Base-by-base conservation (phyloP, 2,329 filamentous ascomycete species). In the Fusarium sp. region DNA sequence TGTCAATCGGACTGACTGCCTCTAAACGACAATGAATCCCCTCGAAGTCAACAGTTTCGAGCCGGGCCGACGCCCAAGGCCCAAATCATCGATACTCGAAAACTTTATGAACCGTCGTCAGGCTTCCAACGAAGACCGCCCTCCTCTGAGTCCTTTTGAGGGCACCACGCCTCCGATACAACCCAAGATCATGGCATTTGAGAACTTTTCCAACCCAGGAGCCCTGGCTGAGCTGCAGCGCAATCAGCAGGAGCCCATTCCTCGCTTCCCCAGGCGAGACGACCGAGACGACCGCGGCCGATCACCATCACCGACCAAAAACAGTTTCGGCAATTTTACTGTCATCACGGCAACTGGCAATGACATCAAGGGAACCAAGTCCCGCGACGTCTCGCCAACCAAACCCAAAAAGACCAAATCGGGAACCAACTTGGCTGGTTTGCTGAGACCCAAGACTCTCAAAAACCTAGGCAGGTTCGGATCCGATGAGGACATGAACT, bases 391-490 rank as follows among this genome's bases (percentile, higher is more conserved):
- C 27, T 88, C 89, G 45, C 87, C 88, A 13, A 87, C 87, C 67
- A 93, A 93, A 79, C 90, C 91, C 29, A 93, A 92, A 80, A 97
- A 96, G 85, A 90, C 90, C 41, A 97, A 96, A 82, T 97, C 95
- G 0, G 89, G 93, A 5, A 93, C 93, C 35, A 97, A 95, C 80
- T 87, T 98, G n/a, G 91, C 91, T 1, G 91, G 89, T 6, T 88
- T 98, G 64, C 88, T 98, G 61, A 92, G 93, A 66, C 91, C 92
- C 68, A 95, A 93, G 81, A 95, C 94, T 11, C 88, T 92, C 63
- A 94, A 92, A 79, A 92, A 90, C 74, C 83, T 93, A 27, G 89
- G 90, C 71, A 88, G 87, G 67, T 79, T 86, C 56, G 85, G 88
- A 64, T 84, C 84, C 37, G 88, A 90, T 14, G 88, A 90, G 8